Conservation (phyloP, 1,139 yeast genomes). For the Suhomyces anneliseae region DNA sequence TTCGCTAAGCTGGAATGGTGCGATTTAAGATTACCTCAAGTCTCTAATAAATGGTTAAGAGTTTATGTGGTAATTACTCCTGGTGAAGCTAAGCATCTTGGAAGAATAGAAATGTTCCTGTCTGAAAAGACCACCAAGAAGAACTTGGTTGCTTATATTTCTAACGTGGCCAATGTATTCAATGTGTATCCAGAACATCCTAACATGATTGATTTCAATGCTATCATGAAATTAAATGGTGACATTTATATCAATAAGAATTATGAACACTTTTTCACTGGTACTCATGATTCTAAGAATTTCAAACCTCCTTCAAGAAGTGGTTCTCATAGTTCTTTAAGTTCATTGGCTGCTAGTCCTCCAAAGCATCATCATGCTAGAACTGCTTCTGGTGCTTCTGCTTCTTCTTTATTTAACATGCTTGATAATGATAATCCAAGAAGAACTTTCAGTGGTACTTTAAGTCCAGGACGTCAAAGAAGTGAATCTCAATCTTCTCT, state of each 20-base stretch:
- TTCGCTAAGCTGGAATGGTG: constrained; percentile 55
- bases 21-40: constrained; percentile 54
- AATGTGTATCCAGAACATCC: constrained; percentile 58
- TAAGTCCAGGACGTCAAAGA: constrained; percentile 9
- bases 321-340: constrained; percentile 12
- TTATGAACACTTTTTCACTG: constrained; percentile 29
- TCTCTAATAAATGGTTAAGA: constrained; percentile 55
- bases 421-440: constrained; percentile 13
- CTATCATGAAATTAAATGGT: constrained; percentile 53
- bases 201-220: constrained; percentile 52
- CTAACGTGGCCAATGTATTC: constrained; percentile 41
- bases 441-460: constrained; percentile 8
- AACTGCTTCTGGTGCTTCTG: constrained; percentile 11
- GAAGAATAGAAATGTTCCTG: constrained; percentile 52
- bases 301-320: constrained; percentile 10
- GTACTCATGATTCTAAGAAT: neutral
- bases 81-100: constrained; percentile 36
- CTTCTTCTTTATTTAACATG: constrained; percentile 18
- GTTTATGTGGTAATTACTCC: constrained; percentile 50
- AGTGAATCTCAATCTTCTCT: constrained; percentile 5
- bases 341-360: constrained; percentile 6
- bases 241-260: constrained; percentile 47
- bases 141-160: constrained; percentile 46
- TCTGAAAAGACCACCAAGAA: constrained; percentile 44
- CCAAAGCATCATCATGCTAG: constrained; percentile 7